Percentiles rank a stretch among this genome's conserved stretches.
phyloP scores from a whole-genome alignment of 2,329 filamentous ascomycete species.

The Diaporthe destruens region DNA sequence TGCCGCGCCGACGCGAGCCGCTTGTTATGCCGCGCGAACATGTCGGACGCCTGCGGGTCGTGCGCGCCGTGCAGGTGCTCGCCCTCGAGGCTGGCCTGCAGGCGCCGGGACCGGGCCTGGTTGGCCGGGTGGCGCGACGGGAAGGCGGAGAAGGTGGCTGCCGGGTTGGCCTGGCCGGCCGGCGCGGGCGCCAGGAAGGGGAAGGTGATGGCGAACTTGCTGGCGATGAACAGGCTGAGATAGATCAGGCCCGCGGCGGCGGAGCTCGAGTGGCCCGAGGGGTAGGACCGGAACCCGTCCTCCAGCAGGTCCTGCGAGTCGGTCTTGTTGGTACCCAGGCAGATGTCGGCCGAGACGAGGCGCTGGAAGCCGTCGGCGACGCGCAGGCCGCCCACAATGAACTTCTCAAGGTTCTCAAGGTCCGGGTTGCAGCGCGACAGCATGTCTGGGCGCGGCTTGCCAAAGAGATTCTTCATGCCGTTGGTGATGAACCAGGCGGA shows the following conservation, averaged over 20 bases:
- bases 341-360: constrained; percentile 83
- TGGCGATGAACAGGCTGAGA: constrained; percentile 86
- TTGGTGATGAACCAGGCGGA: constrained; percentile 84
- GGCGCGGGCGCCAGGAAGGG: constrained; percentile 71
- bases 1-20: constrained; percentile 69
- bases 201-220: constrained; percentile 81
- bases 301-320: constrained; percentile 69
- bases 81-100: constrained; percentile 47
- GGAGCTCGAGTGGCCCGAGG: constrained; percentile 81
- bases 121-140: constrained; percentile 70
- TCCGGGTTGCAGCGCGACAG: constrained; percentile 85
- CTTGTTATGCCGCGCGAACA: constrained; percentile 52
- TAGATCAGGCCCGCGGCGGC: constrained; percentile 86
- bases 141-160: constrained; percentile 73
- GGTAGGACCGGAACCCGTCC: constrained; percentile 89
- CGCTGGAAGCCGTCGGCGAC: constrained; percentile 67
- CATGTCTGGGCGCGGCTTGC: constrained; percentile 83
- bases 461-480: constrained; percentile 83
- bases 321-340: constrained; percentile 62
- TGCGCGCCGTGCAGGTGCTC: constrained; percentile 47
- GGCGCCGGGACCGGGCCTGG: constrained; percentile 50
- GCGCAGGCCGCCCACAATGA: constrained; percentile 73
- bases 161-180: constrained; percentile 57
- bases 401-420: constrained; percentile 68
- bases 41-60: constrained; percentile 49